These are phyloP conservation scores for Myriosclerotinia duriaeana DNA, from an alignment of 2,329 filamentous ascomycete species.

Conservation along the genomic window DNA sequence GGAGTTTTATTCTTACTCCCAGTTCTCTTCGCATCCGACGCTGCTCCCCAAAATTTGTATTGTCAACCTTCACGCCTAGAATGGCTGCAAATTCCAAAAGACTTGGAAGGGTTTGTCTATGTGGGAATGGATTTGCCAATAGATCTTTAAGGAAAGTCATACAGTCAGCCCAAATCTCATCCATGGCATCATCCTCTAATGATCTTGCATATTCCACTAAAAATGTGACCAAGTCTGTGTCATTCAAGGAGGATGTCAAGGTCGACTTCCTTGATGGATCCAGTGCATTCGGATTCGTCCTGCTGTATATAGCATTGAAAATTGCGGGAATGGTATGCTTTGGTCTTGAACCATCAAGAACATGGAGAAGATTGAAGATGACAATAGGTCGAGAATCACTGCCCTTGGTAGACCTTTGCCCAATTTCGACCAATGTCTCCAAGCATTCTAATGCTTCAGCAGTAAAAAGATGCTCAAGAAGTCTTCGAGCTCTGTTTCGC, in stretches of 20 bases:
- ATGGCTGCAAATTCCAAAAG: constrained; percentile 87
- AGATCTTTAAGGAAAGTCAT: constrained; percentile 87
- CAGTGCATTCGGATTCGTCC: constrained; percentile 79
- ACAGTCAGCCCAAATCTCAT: constrained; percentile 97
- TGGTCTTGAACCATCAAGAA: constrained; percentile 85
- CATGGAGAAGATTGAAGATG: constrained; percentile 83
- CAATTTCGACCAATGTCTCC: constrained; percentile 85
- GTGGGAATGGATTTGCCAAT: constrained; percentile 88
- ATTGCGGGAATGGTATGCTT: constrained; percentile 90
- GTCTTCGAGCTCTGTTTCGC: constrained; percentile 81
- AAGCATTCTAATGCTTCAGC: constrained; percentile 91
- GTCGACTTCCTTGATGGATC: constrained; percentile 82
- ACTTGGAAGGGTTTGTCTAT: constrained; percentile 83
- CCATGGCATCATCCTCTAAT: constrained; percentile 93
- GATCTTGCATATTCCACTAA: constrained; percentile 86
- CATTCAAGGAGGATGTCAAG: constrained; percentile 78
- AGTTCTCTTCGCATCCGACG: constrained; percentile 87
- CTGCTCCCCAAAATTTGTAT: constrained; percentile 96
- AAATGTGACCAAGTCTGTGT: constrained; percentile 83
- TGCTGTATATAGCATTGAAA: constrained; percentile 94
- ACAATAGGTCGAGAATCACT: constrained; percentile 56
- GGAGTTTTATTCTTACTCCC: constrained; percentile 59
- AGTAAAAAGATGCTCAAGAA: constrained; percentile 89
- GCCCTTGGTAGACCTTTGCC: constrained; percentile 58
- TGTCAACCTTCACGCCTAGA: constrained; percentile 91